Evolutionary conservation across 192 early-diverging fungal genomes (phyloP).

Genomic region (Endogone sp.): DNA sequence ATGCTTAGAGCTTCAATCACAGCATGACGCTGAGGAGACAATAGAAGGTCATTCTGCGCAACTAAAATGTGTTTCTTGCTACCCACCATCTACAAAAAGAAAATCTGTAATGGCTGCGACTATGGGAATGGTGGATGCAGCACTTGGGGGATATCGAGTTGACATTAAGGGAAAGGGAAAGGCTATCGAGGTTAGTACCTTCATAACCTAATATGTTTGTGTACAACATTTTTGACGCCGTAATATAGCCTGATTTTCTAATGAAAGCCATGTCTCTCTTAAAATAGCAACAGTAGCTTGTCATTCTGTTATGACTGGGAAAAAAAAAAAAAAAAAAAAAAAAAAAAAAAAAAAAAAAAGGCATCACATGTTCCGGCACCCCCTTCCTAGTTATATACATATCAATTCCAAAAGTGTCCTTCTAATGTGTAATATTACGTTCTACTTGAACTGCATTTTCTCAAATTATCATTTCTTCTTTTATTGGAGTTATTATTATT

Average conservation of each 20-base stretch:
- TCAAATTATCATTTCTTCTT: no score
- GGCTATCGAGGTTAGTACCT: neutral
- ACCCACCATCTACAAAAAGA: neutral
- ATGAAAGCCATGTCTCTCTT: no score
- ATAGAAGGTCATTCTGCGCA: neutral
- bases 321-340: no score
- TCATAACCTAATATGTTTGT: neutral
- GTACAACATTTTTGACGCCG: neutral
- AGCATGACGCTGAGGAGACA: neutral
- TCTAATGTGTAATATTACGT: neutral
- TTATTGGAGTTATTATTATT: no score
- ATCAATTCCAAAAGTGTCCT: neutral
- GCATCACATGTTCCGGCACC: no score
- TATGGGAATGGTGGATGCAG: neutral
- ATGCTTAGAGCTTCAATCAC: constrained; percentile 31
- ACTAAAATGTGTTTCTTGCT: neutral
- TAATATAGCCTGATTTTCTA: no score
- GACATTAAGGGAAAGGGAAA: neutral
- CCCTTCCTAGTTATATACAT: no score
- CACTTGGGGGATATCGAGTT: neutral
- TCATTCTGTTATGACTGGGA: no score
- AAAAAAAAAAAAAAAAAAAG: no score
- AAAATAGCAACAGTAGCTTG: no score
- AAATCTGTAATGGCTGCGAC: neutral
- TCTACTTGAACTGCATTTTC: no score